Evolutionary conservation across 2,329 filamentous ascomycete genomes (phyloP), one percentile per base, ranked within the genome.

Genomic region (Thelonectria rubi): DNA sequence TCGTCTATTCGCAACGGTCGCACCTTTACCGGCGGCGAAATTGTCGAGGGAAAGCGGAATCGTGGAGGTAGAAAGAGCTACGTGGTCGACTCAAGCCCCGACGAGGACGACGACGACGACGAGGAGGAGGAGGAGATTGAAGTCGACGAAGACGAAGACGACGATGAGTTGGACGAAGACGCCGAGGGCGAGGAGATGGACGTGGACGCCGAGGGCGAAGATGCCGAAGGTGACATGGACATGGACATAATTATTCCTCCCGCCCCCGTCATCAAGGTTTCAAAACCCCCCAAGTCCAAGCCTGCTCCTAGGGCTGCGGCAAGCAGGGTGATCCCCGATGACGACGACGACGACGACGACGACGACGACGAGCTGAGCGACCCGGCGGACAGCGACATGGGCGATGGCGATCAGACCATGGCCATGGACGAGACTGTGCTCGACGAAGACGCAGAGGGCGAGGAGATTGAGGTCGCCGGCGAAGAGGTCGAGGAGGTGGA

Each of bases 1-100:
- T 83, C 85, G 69, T 78, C 81, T 48, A 82, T 81, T 7, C 79
- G 79, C 43, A 77, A 73, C 47, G 77, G 75, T 49, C 68, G 74
- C 45, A 76, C 77, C 47, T 82, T 82, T 54, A 76, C 76, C 21
- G 79, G 78, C 21, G 79, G 80, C 30, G 80, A 84, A 67, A 82
- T 84, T 50, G 72, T 84, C 17, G 76, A 79, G 24, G 81, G 82
- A 39, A 84, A 83, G 68, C 79, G 85, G 50, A 85, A 83, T 60
- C 81, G 84, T 9, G 83, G 82, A 6, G 80, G 79, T 17, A 85
- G 86, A 75, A 87, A 87, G 76, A 87, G 81, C 66, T 88, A 88
- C 56, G 83, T 86, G 37, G 82, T 88, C 21, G 85, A 87, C 63
- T 85, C 82, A 39, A 82, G 81, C 55, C 79, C 78, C 39, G 80